Evolutionary conservation across 169 alveolate genomes (phyloP).

Genomic region (Eimeria brunetti): DNA sequence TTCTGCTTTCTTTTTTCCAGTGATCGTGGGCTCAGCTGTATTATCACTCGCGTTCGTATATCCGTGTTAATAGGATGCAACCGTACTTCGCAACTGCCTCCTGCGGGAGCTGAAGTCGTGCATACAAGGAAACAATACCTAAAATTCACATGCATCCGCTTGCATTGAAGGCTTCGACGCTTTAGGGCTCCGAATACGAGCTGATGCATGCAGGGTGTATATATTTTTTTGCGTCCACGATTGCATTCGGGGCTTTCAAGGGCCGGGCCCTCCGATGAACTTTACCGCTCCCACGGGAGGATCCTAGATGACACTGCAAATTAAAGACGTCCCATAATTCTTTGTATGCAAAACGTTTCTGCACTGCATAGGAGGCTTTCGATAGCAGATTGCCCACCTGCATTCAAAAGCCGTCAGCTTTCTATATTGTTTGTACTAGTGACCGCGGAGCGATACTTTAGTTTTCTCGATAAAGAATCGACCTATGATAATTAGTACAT

Average conservation of each 20-base stretch:
- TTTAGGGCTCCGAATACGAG: background rate
- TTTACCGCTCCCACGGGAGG: background rate
- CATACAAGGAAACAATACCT: background rate
- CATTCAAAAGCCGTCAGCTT: background rate
- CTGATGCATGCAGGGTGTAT: background rate
- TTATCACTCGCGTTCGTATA: background rate
- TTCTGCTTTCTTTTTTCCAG: background rate
- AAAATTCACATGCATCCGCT: background rate
- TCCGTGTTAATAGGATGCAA: background rate
- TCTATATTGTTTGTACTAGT: background rate
- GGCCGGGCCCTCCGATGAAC: background rate
- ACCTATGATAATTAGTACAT: background rate
- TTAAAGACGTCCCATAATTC: background rate
- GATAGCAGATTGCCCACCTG: background rate
- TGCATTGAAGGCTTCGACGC: background rate
- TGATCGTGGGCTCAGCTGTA: background rate
- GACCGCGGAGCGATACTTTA: background rate
- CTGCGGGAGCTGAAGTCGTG: background rate
- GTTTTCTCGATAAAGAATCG: background rate
- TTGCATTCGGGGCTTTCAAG: slow-evolving; percentile 20
- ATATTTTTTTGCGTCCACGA: background rate
- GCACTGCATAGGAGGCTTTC: background rate
- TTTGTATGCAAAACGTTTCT: background rate
- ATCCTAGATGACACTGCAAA: background rate
- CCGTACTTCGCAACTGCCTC: background rate